Base-by-base conservation (phyloP, 768 basidiomycete genomes). In the Paxillus rubicundulus region DNA sequence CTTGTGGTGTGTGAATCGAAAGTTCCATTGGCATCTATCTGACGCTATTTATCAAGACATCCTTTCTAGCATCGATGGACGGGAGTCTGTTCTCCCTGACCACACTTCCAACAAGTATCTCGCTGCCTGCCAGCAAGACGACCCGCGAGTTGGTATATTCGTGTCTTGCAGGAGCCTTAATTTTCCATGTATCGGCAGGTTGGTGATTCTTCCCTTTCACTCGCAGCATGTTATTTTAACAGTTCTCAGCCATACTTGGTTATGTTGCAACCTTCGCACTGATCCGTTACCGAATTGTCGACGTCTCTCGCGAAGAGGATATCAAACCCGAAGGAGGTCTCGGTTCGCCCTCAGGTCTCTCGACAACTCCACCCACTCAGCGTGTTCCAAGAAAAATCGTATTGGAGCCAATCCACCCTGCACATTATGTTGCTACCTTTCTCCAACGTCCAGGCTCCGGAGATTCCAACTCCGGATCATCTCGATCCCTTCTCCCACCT, bases 161-260 rank as follows among this genome's bases (percentile, higher is more conserved):
- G 12, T 65, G 63, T 47, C 63, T 69, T 42, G 39, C 65, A 6
- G 69, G 69, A 5, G 67, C 69, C 20, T 46, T 69, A 38, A 45
- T 70, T 32, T 65, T 69, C 43, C 68, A 70, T 24, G 44, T 71
- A 9, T 67, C 58, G 55, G 61, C 67, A 47, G 5, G 68, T 67
- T 37, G 20, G 68, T 59, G 14, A 32, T 18, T 53, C 49, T 21
- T 24, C 6, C 32, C 5, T 28, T 3, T 53, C 14, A 27, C 16
- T 34, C 8, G 40, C 40, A 33, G 17, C 13, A 34, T 13, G 10
- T 0, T 9, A 5, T 34, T 53, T 24, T 47, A 38, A 38, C 32
- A n/a, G 10, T 36, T 28, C n/a, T 5, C 41, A 69, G 65, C 58
- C 38, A 53, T 71, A 18, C 59, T 71, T 12, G 61, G 58, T 9